Percentiles rank a stretch among this genome's conserved stretches.
phyloP scores from a whole-genome alignment of 2,329 filamentous ascomycete genomes.

The Laburnicola sp. region DNA sequence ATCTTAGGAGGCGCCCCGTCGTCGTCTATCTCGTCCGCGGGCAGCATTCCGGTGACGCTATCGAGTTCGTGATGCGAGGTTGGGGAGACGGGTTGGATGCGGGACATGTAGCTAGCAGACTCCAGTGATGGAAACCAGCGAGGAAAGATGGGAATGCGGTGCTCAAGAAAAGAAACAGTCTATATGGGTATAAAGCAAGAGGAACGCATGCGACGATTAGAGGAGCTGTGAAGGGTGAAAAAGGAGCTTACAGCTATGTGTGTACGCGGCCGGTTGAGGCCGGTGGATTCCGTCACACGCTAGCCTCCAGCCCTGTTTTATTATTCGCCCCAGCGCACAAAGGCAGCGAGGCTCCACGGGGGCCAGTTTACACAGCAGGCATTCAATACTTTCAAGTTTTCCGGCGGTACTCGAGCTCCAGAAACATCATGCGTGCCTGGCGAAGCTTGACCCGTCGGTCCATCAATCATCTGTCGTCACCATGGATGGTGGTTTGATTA shows the following conservation, averaged over 20 bases:
- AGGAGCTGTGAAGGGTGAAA: not conserved
- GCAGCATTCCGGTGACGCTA: conserved; percentile 31
- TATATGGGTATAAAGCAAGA: not conserved
- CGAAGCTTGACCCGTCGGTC: no score
- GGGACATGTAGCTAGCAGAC: conserved; percentile 55
- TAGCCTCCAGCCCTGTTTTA: conserved; percentile 3
- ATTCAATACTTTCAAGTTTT: no score
- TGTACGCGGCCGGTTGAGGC: not conserved
- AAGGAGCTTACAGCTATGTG: not conserved
- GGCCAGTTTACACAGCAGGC: no score
- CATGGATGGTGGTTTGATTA: conserved; percentile 19
- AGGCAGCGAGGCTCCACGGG: not conserved
- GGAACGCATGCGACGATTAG: not conserved
- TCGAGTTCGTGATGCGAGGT: conserved; percentile 40
- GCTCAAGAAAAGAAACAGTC: not conserved
- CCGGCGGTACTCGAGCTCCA: no score
- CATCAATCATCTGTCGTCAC: no score
- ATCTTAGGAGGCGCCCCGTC: conserved; percentile 33
- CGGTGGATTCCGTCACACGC: conserved; percentile 8
- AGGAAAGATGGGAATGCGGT: conserved; percentile 21
- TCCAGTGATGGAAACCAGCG: conserved; percentile 10
- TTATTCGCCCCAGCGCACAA: not conserved
- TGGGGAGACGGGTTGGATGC: conserved; percentile 44
- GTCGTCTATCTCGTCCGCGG: conserved; percentile 24
- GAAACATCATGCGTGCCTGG: not conserved